Evolutionary conservation across 805 yeast genomes (phyloP), one percentile per base, ranked within the genome.

Genomic region (Saccharomycopsis sp.): DNA sequence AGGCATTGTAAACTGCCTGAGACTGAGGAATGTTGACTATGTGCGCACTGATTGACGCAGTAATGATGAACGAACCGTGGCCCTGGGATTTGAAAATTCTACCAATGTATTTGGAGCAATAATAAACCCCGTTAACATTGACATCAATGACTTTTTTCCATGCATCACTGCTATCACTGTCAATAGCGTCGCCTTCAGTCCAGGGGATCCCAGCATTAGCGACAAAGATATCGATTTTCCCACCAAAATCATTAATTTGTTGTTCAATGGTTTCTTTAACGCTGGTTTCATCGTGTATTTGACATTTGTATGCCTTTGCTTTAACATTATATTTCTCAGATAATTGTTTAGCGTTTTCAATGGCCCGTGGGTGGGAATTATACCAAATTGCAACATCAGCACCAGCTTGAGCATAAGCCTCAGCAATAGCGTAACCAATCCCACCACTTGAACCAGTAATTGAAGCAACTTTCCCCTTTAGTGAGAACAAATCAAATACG

Each of bases 131-230:
- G 59, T 84, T 80, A 50, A 88, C 67, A 59, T 88, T 93, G 44
- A 84, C 75, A 58, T 78, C 75, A 58, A 86, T 72, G 45, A 87
- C 77, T 53, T 76, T 77, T 59, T 72, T 67, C 89, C 94, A 88
- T 55, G 77, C 22, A 43, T 65, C 64, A 52, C 70, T 70, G 51
- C 75, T 77, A 39, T 66, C 70, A 27, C 56, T 55, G 2, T 65
- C 67, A 45, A 75, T 60, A 50, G 77, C 59, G 16, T 74, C 74
- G 19, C 89, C 88, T 23, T 74, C 68, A 19, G 77, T 71, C 94
- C 94, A 86, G 13, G 87, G 79, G 39, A 85, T 77, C 34, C 96
- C 96, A 11, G 96, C 96, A 61, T 87, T 87, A 55, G 94, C 94
- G 38, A 87, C 93, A 56, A 85, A 81, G 22, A 85, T 67, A 62